These are phyloP conservation scores for Teratosphaeriaceae sp. DNA, from an alignment of 2,329 filamentous ascomycete species.

Conservation along the genomic window DNA sequence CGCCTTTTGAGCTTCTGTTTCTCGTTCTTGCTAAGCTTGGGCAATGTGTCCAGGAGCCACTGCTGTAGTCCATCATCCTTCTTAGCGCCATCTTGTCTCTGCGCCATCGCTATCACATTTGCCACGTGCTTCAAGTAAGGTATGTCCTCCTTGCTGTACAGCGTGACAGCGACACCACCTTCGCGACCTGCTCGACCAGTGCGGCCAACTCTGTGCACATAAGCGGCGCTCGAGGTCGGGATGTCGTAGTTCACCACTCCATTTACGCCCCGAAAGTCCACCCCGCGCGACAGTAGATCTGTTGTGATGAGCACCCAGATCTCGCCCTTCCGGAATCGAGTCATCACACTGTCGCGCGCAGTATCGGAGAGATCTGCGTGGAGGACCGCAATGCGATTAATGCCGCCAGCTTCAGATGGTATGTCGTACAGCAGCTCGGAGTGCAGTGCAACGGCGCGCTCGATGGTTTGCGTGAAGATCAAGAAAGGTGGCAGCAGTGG, in stretches of 20 bases:
- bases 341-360: slow-evolving; percentile 74
- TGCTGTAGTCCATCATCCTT: slow-evolving; percentile 59
- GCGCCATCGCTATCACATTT: slow-evolving; percentile 80
- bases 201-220: slow-evolving; percentile 88
- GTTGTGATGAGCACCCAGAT: slow-evolving; percentile 97
- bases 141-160: slow-evolving; percentile 94
- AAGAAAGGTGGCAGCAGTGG: slow-evolving; percentile 79
- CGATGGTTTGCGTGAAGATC: slow-evolving; percentile 94
- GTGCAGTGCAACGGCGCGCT: slow-evolving; percentile 78
- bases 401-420: slow-evolving; percentile 76
- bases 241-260: slow-evolving; percentile 98
- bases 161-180: slow-evolving; percentile 84
- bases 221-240: slow-evolving; percentile 79
- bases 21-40: slow-evolving; percentile 74
- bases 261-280: slow-evolving; percentile 93
- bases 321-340: slow-evolving; percentile 81
- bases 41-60: slow-evolving; percentile 84
- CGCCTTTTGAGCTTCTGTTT: slow-evolving; percentile 74
- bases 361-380: slow-evolving; percentile 78
- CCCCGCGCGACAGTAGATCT: slow-evolving; percentile 81
- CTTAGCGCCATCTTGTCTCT: slow-evolving; percentile 52
- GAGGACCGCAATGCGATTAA: slow-evolving; percentile 77
- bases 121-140: slow-evolving; percentile 84
- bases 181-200: slow-evolving; percentile 83
- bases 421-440: slow-evolving; percentile 94